Base-by-base conservation (phyloP, 352 stramenopile species). In the Discostella stelligera region DNA sequence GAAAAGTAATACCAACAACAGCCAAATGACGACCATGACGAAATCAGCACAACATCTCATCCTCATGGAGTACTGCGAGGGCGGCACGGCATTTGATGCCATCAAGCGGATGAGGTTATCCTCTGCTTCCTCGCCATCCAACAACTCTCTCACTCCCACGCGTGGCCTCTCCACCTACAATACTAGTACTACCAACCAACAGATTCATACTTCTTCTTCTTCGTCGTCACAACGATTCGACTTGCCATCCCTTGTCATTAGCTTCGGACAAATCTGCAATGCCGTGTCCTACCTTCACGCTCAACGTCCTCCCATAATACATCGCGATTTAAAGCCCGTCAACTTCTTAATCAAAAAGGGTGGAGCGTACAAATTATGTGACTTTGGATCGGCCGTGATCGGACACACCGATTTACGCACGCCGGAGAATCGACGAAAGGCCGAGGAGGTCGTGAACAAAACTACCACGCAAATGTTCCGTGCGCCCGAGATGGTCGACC, bases 401-500 rank as follows among this genome's bases (percentile, higher is more conserved):
- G 90, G 80, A 49, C 84, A 91, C 72, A 91, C 96, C 23, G 90
- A 96, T 53, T 80, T 91, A 61, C 89, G 91, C 14, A 97, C 92
- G 54, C 95, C 95, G n/a, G 84, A 94, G 58, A 94, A 97, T 39
- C 86, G 95, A 23, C 77, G 84, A 3, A 85, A 91, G n/a, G 94
- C 97, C 68, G 93, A 97, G 66, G 96, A 98, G 69, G 88, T 97
- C 25, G 96, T 99, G 59, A 87, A 95, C 78, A 98, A 97, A 80
- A 97, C 95, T 53, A 99, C 96, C 5, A 99, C 96, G 0, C 96
- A 97, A 66, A 98, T 98, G 95, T 99, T 98, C 76, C 94, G 96
- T 10, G 96, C 96, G 1, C 97, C 96, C 11, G 97, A 99, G 83
- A 95, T 98, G 70, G 95, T 97, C 0, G 96, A 99, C 80, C 89